Evolutionary conservation across 306 rosid species (phyloP), one percentile per base, ranked within the genome.

Genomic region (Glycine latifolia): DNA sequence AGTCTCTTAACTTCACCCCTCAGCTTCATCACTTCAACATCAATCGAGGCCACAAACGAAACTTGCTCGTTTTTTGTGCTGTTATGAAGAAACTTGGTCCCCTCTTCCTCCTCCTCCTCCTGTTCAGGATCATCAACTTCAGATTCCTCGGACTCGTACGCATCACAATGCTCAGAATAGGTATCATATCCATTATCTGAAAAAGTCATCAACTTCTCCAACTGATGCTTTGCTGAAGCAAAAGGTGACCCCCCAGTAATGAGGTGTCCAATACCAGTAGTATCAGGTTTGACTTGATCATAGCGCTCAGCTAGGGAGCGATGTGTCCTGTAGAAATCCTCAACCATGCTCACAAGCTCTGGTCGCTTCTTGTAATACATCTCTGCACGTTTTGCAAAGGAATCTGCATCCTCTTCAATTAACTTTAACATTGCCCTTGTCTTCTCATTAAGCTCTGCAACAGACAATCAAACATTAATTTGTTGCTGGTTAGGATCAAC

Each of bases 301-400:
- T 87, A 90, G 75, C 89, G 89, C 87, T 91, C 97, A 1, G 97
- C 92, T 37, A 94, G 76, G 2, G 93, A 91, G 3, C 94, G 93
- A 56, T 94, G 94, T 75, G 92, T 77, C 65, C 94, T 86, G 58
- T 94, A 94, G 79, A 94, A 91, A 60, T 94, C 94, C 87, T 92
- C 91, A 67, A 94, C 94, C 97, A 92, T 85, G 61, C 91, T 77
- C 43, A 94, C 79, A 41, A 94, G 93, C 78, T 92, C 90, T 0
- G 98, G 97, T 52, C 97, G 81, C 70, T 90, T 91, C 87, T 92
- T 89, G 92, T 92, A 94, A 79, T 91, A 92, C 97, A 94, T 92
- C 89, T 94, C 98, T 49, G 98, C 97, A n/a, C 97, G 97, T 60
- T 88, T 71, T 0, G 94, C 92, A 89, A 94, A 92, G 65, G 98